Evolutionary conservation across 768 basidiomycete species (phyloP).

Genomic region (Favolaschia claudopus): DNA sequence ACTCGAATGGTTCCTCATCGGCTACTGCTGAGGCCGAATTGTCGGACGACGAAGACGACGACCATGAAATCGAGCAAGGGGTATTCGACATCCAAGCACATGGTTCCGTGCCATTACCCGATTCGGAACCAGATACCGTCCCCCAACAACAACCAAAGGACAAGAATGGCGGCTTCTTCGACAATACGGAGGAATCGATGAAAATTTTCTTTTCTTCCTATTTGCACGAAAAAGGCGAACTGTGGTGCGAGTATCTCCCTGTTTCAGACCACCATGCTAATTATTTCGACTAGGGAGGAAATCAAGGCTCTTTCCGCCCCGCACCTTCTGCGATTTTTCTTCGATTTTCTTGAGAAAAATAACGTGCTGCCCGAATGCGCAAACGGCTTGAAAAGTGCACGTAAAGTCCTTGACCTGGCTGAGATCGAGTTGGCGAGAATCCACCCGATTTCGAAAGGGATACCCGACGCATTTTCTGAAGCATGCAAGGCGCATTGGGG

Average conservation of each 20-base stretch:
- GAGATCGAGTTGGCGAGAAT: slow-evolving; percentile 1
- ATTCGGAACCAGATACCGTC: background rate
- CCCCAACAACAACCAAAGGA: too few relatives aligned
- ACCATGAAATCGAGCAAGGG: background rate
- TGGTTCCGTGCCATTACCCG: background rate
- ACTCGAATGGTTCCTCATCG: too few relatives aligned
- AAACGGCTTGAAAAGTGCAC: slow-evolving; percentile 43
- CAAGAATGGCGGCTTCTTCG: background rate
- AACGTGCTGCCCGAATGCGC: background rate
- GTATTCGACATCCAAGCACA: background rate
- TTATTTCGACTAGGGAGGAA: background rate
- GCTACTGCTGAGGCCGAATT: background rate
- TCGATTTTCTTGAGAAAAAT: slow-evolving; percentile 9
- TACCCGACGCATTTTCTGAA: slow-evolving; percentile 25
- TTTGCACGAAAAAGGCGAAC: background rate
- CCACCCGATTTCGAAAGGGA: background rate
- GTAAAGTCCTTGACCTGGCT: slow-evolving; percentile 33
- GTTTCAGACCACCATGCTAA: background rate
- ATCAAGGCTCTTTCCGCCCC: slow-evolving; percentile 12
- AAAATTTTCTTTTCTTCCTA: slow-evolving; percentile 21
- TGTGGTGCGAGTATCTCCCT: slow-evolving; percentile 5
- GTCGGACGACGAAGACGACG: background rate
- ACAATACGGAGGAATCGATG: background rate
- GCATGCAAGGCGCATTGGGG: slow-evolving; percentile 41
- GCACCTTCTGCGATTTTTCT: slow-evolving; percentile 18